These are phyloP conservation scores for Intubia oerlemansii DNA, from an alignment of 2,329 filamentous ascomycete species.

Conservation along the genomic window DNA sequence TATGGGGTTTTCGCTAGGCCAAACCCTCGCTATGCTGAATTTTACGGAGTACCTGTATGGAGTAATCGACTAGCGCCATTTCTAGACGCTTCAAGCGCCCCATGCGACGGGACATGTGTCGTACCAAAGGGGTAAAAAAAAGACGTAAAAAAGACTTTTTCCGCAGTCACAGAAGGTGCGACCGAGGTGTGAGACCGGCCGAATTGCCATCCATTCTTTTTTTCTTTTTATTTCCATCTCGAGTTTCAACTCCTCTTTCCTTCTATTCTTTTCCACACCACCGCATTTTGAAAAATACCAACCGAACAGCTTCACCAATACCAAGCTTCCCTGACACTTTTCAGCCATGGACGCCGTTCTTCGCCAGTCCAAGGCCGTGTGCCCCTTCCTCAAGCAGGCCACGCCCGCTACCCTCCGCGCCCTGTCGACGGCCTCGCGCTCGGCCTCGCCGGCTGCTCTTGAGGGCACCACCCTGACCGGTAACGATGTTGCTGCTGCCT, in stretches of 20 bases:
- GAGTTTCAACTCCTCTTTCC: background rate
- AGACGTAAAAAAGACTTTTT: no score
- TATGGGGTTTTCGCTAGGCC: no score
- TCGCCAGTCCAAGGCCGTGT: constrained; percentile 89
- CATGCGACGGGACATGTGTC: no score
- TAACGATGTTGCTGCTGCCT: background rate
- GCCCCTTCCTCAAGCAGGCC: constrained; percentile 90
- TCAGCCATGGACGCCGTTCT: constrained; percentile 89
- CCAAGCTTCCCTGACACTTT: constrained; percentile 9
- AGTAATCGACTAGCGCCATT: no score
- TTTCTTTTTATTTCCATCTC: no score
- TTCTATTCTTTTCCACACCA: background rate
- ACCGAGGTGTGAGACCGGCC: no score
- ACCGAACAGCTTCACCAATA: background rate
- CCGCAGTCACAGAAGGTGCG: no score
- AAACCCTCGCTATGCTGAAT: no score
- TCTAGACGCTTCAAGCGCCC: no score
- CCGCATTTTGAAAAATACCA: background rate
- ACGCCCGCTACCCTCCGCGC: constrained; percentile 80
- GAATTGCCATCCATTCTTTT: no score
- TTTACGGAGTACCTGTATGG: no score
- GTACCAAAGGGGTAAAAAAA: no score
- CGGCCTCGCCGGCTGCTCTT: constrained; percentile 15
- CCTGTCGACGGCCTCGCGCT: constrained; percentile 52
- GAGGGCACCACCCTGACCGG: constrained; percentile 17